Base-by-base conservation (phyloP, 2,329 filamentous ascomycete genomes). In the Aspergillus japonicus region DNA sequence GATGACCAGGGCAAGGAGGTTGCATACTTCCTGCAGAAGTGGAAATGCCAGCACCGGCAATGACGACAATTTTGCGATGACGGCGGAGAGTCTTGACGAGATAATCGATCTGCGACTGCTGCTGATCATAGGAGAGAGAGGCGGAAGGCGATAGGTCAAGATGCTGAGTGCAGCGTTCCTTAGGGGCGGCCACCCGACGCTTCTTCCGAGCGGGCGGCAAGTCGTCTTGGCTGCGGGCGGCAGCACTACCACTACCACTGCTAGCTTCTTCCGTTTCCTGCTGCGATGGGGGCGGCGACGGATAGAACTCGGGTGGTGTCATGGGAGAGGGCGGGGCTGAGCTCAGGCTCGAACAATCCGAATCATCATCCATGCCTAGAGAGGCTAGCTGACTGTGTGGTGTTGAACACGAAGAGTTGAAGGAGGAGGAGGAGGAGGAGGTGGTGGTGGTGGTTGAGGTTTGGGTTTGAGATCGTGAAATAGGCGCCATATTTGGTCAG, bases 41-140 rank as follows among this genome's bases (percentile, higher is more conserved):
- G 44, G 95, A 98, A 69, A 99, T 99, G 63, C 95, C 95, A 64
- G 95, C 95, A 60, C 95, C 95, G 50, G 94, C 95, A 74, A 99
- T 90, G 54, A 98, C 91, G 35, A 99, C 92, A 73, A 99, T 96
- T 80, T 96, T 97, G 79, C 93, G 91, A 81, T 95, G 95, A 72
- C 90, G 92, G 70, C 89, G 89, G 58, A 99, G 77, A 24, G 88
- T 88, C 48, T 87, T 85, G 49, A 93, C 79, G 31, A 99, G 81
- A 58, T 87, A 85, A 62, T 90, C 84, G 44, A 96, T 80, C 68
- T 88, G 83, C 31, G 79, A 75, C 63, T 83, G 78, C 62, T 94
- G 85, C 42, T 84, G 80, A 47, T 70, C 66, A 26, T 71, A 70
- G 23, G 72, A 73, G 52, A 73, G 67, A 47, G 65, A 62, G 29